These are phyloP conservation scores for Pseudopyrenochaeta lycopersici DNA, from an alignment of 2,329 filamentous ascomycete genomes.

Conservation along the genomic window DNA sequence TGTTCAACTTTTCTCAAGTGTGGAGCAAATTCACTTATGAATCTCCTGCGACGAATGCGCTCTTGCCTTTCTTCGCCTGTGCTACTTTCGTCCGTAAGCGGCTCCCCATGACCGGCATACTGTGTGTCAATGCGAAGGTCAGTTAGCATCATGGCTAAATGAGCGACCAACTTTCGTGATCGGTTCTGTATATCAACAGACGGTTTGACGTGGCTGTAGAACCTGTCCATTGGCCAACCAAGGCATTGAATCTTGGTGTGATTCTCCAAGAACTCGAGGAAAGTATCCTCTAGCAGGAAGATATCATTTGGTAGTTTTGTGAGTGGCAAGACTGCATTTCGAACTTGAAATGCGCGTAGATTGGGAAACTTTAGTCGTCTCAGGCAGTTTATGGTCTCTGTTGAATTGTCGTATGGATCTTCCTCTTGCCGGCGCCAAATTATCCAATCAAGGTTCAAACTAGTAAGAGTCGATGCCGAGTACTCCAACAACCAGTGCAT, in stretches of 20 bases:
- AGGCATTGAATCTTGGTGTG: slow-evolving; percentile 55
- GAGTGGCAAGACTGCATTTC: slow-evolving; percentile 53
- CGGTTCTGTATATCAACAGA: slow-evolving; percentile 34
- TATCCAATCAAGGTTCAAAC: slow-evolving; percentile 47
- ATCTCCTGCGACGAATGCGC: slow-evolving; percentile 42
- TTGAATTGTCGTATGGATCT: slow-evolving; percentile 17
- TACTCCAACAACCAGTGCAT: slow-evolving; percentile 25
- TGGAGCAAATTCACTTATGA: slow-evolving; percentile 55
- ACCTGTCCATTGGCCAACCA: slow-evolving; percentile 57
- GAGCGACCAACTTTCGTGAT: slow-evolving; percentile 45
- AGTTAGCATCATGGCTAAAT: slow-evolving; percentile 50
- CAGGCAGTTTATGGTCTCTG: slow-evolving; percentile 32
- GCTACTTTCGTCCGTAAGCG: slow-evolving; percentile 37
- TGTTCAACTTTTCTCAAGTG: slow-evolving; percentile 53
- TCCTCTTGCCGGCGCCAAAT: slow-evolving; percentile 37
- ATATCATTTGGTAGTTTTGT: slow-evolving; percentile 48
- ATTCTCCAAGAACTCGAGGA: slow-evolving; percentile 55
- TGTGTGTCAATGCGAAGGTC: slow-evolving; percentile 55
- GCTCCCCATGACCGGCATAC: slow-evolving; percentile 39
- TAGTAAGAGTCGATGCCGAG: slow-evolving; percentile 39
- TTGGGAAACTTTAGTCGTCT: slow-evolving; percentile 53
- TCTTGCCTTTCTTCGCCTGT: slow-evolving; percentile 23
- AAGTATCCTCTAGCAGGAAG: slow-evolving; percentile 49
- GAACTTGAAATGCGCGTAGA: slow-evolving; percentile 56
- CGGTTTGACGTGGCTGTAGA: slow-evolving; percentile 48